Percentiles rank a stretch among this genome's conserved stretches.
phyloP scores from a whole-genome alignment of 306 rosid species.

The Pterocarpus santalinus region DNA sequence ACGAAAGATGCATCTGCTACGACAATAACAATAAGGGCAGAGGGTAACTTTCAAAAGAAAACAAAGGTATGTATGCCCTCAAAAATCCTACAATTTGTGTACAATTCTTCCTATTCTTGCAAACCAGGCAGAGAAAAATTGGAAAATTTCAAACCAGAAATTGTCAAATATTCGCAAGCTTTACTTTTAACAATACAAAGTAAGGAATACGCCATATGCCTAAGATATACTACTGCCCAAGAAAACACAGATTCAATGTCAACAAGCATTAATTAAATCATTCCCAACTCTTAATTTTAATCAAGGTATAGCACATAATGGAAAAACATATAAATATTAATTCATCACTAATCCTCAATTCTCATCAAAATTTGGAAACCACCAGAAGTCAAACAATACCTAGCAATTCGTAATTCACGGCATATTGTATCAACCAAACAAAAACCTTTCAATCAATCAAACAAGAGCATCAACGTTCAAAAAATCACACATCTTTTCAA shows the following conservation, averaged over 20 bases:
- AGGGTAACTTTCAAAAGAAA: background rate
- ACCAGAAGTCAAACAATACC: background rate
- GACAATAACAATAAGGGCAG: no score
- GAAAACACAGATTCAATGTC: background rate
- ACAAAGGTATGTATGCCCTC: background rate
- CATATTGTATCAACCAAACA: slow-evolving; percentile 2
- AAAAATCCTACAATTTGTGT: background rate
- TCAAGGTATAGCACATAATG: background rate
- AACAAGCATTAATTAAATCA: background rate
- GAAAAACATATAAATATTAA: background rate
- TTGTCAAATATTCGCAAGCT: background rate
- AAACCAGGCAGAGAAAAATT: background rate
- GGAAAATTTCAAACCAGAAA: background rate
- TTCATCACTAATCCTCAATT: background rate
- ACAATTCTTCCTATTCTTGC: background rate
- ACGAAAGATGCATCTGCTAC: background rate
- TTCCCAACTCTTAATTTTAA: background rate
- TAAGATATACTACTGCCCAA: background rate
- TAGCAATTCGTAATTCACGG: slow-evolving; percentile 14
- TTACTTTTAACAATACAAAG: background rate
- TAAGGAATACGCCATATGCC: slow-evolving; percentile 4
- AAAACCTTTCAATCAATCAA: background rate
- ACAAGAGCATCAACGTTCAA: background rate
- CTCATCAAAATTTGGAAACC: slow-evolving; percentile 14
- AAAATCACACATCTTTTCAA: slow-evolving; percentile 9